phyloP scores from a whole-genome alignment of 108 stramenopile species.

The Asterionellopsis glacialis region DNA sequence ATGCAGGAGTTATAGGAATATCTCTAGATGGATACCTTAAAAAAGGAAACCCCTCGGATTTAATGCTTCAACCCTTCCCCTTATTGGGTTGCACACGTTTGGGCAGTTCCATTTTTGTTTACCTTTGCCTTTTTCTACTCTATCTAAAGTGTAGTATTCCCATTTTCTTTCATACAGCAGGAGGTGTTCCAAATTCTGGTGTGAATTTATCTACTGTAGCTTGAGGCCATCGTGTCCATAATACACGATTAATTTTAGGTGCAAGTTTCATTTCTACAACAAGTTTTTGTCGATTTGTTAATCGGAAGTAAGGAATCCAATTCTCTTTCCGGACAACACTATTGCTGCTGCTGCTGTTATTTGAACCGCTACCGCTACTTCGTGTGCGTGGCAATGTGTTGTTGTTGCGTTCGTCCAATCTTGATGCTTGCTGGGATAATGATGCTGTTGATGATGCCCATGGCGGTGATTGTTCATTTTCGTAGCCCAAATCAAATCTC shows the following conservation, averaged over 20 bases:
- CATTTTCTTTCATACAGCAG: too few relatives aligned
- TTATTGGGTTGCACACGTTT: too few relatives aligned
- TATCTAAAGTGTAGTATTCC: too few relatives aligned
- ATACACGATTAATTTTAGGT: conserved; percentile 53
- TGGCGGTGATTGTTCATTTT: too few relatives aligned
- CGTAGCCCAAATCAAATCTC: conserved; percentile 41
- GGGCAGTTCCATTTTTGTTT: too few relatives aligned
- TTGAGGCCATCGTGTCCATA: conserved; percentile 67
- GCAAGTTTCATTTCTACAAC: conserved; percentile 65
- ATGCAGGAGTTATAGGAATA: too few relatives aligned
- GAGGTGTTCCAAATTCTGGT: conserved; percentile 9
- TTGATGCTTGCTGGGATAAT: not conserved
- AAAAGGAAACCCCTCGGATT: too few relatives aligned
- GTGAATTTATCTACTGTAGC: conserved; percentile 48
- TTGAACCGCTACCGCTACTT: not conserved
- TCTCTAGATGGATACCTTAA: too few relatives aligned
- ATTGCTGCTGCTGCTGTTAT: not conserved
- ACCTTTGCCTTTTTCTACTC: too few relatives aligned
- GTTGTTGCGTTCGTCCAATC: not conserved
- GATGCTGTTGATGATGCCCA: too few relatives aligned
- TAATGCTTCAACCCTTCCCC: too few relatives aligned
- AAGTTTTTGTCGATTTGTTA: conserved; percentile 39
- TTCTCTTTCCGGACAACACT: conserved; percentile 1
- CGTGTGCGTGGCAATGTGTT: not conserved
- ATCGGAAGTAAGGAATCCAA: conserved; percentile 65